These are phyloP conservation scores for Beta vulgaris DNA, from an alignment of 148 eudicot genomes.

Conservation along the genomic window DNA sequence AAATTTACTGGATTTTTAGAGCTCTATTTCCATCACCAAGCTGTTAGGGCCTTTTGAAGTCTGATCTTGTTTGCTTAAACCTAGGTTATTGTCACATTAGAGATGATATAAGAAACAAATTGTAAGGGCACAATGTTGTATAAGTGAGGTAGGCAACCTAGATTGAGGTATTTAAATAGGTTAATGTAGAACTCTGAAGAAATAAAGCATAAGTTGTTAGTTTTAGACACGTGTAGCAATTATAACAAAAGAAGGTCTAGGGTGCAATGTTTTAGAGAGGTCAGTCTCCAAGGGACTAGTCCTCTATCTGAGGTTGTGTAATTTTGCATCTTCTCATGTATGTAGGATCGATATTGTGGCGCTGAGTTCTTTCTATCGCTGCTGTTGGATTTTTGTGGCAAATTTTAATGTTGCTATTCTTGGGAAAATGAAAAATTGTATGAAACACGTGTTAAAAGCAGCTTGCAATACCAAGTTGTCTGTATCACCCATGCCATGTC, in stretches of 20 bases:
- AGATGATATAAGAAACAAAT: background rate
- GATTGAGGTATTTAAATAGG: background rate
- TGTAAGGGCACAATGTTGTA: background rate
- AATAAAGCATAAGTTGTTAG: background rate
- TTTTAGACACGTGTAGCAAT: background rate
- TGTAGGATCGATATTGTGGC: background rate
- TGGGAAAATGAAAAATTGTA: background rate
- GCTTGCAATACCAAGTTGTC: constrained; percentile 6
- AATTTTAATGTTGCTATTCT: background rate
- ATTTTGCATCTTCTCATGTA: background rate
- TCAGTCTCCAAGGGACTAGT: background rate
- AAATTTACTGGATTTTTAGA: background rate
- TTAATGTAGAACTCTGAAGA: background rate
- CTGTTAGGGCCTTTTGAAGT: background rate
- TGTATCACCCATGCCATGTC: background rate
- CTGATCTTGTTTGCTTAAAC: background rate
- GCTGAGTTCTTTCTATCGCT: background rate
- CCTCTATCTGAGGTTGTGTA: background rate
- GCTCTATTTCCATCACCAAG: background rate
- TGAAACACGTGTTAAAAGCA: background rate
- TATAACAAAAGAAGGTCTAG: background rate
- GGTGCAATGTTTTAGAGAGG: background rate
- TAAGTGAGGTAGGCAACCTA: background rate
- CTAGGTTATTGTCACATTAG: background rate
- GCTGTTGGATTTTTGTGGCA: background rate